Conservation (phyloP, 148 eudicot species). For the Linanthus parryae region DNA sequence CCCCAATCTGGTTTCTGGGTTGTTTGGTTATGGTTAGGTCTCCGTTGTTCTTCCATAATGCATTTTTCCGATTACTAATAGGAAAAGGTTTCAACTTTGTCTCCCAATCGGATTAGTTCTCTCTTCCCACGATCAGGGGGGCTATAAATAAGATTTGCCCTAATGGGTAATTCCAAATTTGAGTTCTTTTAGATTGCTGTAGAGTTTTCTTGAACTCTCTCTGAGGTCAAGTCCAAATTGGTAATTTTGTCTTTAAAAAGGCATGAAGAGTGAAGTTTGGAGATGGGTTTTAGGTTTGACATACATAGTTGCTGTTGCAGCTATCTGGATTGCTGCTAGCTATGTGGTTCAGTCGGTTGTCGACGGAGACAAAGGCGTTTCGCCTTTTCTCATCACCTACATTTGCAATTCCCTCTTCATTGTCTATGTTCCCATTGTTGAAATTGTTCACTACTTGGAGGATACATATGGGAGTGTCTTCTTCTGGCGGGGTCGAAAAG, state of each 20-base stretch:
- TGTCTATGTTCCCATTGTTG: constrained; percentile 70
- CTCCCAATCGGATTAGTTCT: no score
- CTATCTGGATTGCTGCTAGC: constrained; percentile 98
- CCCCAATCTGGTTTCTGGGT: no score
- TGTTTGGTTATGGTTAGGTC: no score
- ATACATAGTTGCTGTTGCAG: constrained; percentile 78
- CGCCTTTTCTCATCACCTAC: constrained; percentile 89
- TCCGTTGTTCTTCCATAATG: no score
- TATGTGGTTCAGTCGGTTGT: constrained; percentile 94
- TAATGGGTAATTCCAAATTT: no score
- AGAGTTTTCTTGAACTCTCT: no score
- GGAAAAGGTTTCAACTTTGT: no score
- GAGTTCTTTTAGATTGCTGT: no score
- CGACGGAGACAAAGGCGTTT: constrained; percentile 74
- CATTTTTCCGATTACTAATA: no score
- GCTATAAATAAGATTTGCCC: no score
- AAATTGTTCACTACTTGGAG: constrained; percentile 64
- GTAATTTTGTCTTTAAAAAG: constrained; percentile 9
- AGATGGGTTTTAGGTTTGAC: constrained; percentile 83
- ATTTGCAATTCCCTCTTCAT: constrained; percentile 90
- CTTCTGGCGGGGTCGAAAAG: constrained; percentile 43
- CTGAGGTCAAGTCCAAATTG: no score
- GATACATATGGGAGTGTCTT: constrained; percentile 42
- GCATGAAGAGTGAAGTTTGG: constrained; percentile 60
- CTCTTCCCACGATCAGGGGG: no score